Percentiles rank a stretch among this genome's conserved stretches.
Conservation (phyloP, 768 basidiomycete species). For the Boletus rubroflammeus region DNA sequence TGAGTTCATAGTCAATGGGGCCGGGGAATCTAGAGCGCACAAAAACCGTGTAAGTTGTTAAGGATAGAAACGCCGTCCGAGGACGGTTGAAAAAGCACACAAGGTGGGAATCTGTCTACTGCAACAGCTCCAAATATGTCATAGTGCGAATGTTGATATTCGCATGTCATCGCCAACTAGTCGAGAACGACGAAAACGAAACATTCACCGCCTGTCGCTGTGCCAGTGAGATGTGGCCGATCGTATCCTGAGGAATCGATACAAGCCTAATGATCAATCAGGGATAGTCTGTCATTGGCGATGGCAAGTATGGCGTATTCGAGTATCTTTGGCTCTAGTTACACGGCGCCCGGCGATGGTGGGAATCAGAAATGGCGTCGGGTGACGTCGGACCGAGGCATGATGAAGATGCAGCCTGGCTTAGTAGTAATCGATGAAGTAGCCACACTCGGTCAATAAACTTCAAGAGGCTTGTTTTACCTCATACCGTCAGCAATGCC, state of each 20-base stretch:
- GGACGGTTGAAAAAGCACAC: not conserved
- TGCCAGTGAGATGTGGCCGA: not conserved
- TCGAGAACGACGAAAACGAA: not conserved
- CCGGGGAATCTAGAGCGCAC: not conserved
- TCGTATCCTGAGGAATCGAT: not conserved
- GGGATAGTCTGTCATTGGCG: not conserved
- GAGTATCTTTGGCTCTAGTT: not conserved
- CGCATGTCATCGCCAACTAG: not conserved
- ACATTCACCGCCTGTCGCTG: not conserved
- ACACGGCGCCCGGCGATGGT: not conserved
- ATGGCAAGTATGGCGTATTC: not conserved
- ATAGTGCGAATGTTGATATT: not conserved
- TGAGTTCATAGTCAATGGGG: not conserved
- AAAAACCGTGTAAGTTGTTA: not conserved
- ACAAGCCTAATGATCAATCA: not conserved
- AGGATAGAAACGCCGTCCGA: not conserved
- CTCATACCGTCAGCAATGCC: conserved; percentile 7
- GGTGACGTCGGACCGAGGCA: not conserved
- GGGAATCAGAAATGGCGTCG: not conserved
- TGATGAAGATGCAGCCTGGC: not conserved
- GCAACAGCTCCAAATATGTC: not conserved
- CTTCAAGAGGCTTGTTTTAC: not conserved
- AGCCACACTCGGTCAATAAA: not conserved
- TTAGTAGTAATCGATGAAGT: not conserved
- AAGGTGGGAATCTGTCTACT: not conserved